Percentiles rank a stretch among this genome's conserved stretches.
Evolutionary conservation across 208 protist genomes (phyloP).

Genomic region (Crithidia brevicula): DNA sequence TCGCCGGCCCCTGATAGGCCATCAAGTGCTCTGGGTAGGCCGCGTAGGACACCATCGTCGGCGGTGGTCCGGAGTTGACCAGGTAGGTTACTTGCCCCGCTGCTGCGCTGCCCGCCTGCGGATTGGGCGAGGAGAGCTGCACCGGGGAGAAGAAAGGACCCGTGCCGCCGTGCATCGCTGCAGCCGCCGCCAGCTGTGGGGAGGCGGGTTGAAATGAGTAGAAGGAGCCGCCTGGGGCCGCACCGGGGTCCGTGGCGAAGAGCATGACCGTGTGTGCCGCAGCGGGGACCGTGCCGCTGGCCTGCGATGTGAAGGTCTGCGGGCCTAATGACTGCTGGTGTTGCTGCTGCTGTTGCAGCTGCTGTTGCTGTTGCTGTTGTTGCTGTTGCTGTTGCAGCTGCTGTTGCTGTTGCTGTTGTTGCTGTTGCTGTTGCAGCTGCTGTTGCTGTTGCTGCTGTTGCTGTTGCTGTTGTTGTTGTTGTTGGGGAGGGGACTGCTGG

Average conservation of each 20-base stretch:
- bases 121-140: slow-evolving; percentile 14
- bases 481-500: slow-evolving; percentile 11
- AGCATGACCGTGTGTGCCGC: slow-evolving; percentile 19
- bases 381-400: slow-evolving; percentile 14
- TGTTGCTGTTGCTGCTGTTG: slow-evolving; percentile 6
- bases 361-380: slow-evolving; percentile 3
- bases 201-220: slow-evolving; percentile 16
- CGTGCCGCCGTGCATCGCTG: slow-evolving; percentile 24
- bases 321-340: neutral
- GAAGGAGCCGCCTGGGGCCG: slow-evolving; percentile 4
- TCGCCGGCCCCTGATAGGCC: neutral
- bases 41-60: slow-evolving; percentile 8
- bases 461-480: neutral
- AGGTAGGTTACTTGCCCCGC: slow-evolving; percentile 21
- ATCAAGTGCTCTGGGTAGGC: slow-evolving; percentile 11
- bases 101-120: neutral
- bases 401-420: slow-evolving; percentile 10
- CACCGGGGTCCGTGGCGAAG: neutral
- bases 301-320: slow-evolving; percentile 2
- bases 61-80: slow-evolving; percentile 16
- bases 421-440: slow-evolving; percentile 8
- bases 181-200: slow-evolving; percentile 7
- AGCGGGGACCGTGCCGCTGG: slow-evolving; percentile 1
- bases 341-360: slow-evolving; percentile 11
- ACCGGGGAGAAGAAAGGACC: slow-evolving; percentile 18